Evolutionary conservation across 2,329 filamentous ascomycete genomes (phyloP).

Genomic region (Gnomoniopsis sp.): DNA sequence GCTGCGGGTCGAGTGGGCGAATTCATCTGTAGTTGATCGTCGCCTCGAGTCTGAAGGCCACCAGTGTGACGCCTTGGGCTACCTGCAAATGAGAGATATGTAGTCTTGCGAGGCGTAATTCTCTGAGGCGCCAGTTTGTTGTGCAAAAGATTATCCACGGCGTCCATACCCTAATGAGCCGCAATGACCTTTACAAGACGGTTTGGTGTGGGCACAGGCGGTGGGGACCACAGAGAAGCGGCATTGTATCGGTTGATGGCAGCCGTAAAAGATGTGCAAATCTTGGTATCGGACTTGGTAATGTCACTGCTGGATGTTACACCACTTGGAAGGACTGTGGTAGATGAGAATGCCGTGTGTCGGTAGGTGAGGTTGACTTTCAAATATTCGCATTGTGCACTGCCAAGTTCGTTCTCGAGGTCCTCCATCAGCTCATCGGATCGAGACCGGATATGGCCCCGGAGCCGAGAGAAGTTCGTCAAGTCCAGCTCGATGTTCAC

Average conservation of each 20-base stretch:
- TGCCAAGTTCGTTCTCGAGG: constrained; percentile 54
- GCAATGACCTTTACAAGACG: constrained; percentile 43
- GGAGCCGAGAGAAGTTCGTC: constrained; percentile 2
- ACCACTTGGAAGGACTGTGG: background rate
- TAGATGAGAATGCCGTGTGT: constrained; percentile 50
- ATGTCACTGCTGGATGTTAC: constrained; percentile 26
- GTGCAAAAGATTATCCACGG: constrained; percentile 40
- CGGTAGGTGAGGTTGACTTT: constrained; percentile 50
- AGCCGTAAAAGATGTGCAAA: constrained; percentile 52
- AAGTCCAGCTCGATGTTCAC: constrained; percentile 39
- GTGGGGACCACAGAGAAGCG: constrained; percentile 50
- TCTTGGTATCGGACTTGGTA: constrained; percentile 40
- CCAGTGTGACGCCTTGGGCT: background rate
- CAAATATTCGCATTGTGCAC: constrained; percentile 45
- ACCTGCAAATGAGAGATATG: constrained; percentile 9
- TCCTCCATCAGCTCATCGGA: constrained; percentile 58
- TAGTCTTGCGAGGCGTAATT: constrained; percentile 15
- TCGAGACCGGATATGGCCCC: constrained; percentile 32
- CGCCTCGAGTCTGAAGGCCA: constrained; percentile 17
- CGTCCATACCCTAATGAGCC: constrained; percentile 45
- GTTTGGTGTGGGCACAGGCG: constrained; percentile 31
- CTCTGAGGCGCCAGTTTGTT: constrained; percentile 20
- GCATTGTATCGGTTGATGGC: constrained; percentile 46
- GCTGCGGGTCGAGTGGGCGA: constrained; percentile 2
- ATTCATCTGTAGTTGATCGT: background rate